Evolutionary conservation across 2,329 filamentous ascomycete species (phyloP).

Genomic region (Raffaelea arxii): DNA sequence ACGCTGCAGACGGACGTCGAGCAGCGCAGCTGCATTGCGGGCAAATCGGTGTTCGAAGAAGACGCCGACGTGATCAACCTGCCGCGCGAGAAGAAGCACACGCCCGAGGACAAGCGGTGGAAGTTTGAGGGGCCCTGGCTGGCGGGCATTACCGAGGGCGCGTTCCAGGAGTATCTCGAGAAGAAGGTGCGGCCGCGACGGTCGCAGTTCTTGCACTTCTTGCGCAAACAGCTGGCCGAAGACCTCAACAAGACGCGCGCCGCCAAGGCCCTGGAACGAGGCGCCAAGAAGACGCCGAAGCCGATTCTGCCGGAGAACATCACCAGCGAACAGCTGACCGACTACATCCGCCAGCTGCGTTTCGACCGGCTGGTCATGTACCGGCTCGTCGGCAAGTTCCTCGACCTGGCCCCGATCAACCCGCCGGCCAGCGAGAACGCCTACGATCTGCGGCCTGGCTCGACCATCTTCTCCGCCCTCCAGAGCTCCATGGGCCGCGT

Average conservation of each 20-base stretch:
- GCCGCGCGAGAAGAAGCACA: constrained; percentile 20
- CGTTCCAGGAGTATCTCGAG: constrained; percentile 46
- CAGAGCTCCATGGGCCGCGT: neutral
- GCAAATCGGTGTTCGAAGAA: constrained; percentile 50
- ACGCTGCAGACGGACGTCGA: constrained; percentile 13
- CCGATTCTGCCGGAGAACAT: constrained; percentile 28
- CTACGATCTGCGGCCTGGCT: constrained; percentile 9
- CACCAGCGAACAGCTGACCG: constrained; percentile 38
- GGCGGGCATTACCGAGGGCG: constrained; percentile 49
- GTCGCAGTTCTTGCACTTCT: constrained; percentile 42
- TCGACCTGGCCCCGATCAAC: constrained; percentile 49
- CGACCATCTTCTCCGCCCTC: constrained; percentile 17
- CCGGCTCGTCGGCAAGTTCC: constrained; percentile 46
- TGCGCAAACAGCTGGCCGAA: constrained; percentile 38
- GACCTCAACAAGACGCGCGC: constrained; percentile 30
- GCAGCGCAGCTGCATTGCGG: constrained; percentile 16
- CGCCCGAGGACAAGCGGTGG: constrained; percentile 44
- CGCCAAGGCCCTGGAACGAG: constrained; percentile 28
- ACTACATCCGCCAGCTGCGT: constrained; percentile 44
- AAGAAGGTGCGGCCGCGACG: constrained; percentile 44
- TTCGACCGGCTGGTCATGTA: constrained; percentile 40
- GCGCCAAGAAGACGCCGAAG: constrained; percentile 18
- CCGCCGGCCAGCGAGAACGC: constrained; percentile 12
- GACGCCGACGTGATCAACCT: constrained; percentile 42
- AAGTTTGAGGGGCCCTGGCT: constrained; percentile 60